Conservation (phyloP, 1,139 yeast species). For the Candida anutae region DNA sequence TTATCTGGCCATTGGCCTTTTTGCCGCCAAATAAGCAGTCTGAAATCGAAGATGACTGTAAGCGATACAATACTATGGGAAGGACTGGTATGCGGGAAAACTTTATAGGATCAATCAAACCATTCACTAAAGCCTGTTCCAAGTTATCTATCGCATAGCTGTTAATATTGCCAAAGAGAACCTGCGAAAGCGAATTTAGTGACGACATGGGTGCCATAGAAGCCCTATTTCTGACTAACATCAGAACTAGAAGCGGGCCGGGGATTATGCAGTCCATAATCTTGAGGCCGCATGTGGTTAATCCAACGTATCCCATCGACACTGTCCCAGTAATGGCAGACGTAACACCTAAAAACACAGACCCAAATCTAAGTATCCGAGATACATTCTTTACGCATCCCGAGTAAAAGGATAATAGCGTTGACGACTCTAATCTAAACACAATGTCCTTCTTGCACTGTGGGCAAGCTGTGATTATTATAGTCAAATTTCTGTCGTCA, state of each 20-base stretch:
- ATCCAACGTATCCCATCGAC: constrained; percentile 35
- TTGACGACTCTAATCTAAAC: constrained; percentile 26
- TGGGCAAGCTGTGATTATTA: constrained; percentile 32
- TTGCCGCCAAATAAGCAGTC: constrained; percentile 17
- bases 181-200: constrained; percentile 9
- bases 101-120: constrained; percentile 32
- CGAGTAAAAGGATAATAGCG: constrained; percentile 17
- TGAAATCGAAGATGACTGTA: constrained; percentile 31
- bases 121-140: constrained; percentile 27
- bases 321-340: constrained; percentile 37
- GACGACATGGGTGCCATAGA: not conserved
- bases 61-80: constrained; percentile 32
- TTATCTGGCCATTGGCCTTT: constrained; percentile 7
- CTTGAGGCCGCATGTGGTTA: constrained; percentile 34
- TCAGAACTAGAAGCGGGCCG: constrained; percentile 22
- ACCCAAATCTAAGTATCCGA: constrained; percentile 22
- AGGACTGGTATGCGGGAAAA: constrained; percentile 34
- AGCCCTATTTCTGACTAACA: constrained; percentile 17
- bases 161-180: constrained; percentile 13
- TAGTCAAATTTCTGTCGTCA: constrained; percentile 8
- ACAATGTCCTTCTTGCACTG: constrained; percentile 35
- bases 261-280: constrained; percentile 35
- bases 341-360: constrained; percentile 28
- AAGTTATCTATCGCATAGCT: constrained; percentile 21
- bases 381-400: constrained; percentile 15